Conservation (phyloP, 805 yeast genomes). For the Lachancea thermotolerans region DNA sequence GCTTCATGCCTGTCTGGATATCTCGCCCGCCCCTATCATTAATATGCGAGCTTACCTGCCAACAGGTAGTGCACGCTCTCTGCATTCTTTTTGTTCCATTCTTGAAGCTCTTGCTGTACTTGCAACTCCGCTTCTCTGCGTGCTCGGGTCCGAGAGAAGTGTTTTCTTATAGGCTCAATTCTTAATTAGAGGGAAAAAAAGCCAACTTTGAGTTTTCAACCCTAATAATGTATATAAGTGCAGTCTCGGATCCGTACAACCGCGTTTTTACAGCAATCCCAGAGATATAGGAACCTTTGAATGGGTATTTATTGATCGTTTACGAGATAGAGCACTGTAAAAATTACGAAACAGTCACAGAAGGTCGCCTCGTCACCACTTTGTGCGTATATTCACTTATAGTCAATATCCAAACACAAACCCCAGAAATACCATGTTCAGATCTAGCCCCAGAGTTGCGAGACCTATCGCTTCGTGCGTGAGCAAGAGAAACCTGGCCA, state of each 20-base stretch:
- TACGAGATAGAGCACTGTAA: too few relatives aligned
- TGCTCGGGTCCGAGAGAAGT: background rate
- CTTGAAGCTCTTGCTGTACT: too few relatives aligned
- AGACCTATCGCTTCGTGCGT: slow-evolving; percentile 1
- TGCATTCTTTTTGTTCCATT: too few relatives aligned
- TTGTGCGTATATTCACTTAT: too few relatives aligned
- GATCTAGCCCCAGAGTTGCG: slow-evolving; percentile 4
- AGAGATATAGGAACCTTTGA: background rate
- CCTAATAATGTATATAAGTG: background rate
- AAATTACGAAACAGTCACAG: too few relatives aligned
- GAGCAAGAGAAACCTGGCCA: background rate
- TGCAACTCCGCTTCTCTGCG: background rate
- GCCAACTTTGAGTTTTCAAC: background rate
- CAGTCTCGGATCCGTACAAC: background rate
- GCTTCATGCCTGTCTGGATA: too few relatives aligned
- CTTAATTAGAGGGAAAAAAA: background rate
- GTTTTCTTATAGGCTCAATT: background rate
- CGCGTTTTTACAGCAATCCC: background rate
- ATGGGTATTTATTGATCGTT: background rate
- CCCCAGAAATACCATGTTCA: background rate
- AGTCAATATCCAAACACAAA: too few relatives aligned
- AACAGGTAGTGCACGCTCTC: too few relatives aligned
- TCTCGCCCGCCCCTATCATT: too few relatives aligned
- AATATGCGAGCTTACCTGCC: too few relatives aligned
- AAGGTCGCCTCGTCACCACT: too few relatives aligned